Evolutionary conservation across 2,329 filamentous ascomycete species (phyloP), one percentile per base, ranked within the genome.

Genomic region (Venturiaceae sp.): DNA sequence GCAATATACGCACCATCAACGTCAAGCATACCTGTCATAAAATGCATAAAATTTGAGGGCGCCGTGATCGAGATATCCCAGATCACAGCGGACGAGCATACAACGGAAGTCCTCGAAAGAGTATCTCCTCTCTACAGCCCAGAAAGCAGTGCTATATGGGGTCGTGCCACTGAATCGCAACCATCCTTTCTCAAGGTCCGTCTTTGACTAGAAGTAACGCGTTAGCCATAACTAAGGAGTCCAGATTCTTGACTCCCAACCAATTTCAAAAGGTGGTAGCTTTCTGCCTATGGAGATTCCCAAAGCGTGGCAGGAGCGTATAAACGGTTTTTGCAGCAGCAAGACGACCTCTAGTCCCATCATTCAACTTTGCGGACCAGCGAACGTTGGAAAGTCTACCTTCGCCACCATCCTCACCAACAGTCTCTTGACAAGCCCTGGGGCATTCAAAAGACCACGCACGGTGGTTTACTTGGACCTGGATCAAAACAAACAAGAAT

Each of bases 11-110:
- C 54, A 11, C 21, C 36, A 13, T 21, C 21, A 32, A 56, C 36
- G 5, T 39, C 26, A 21, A 32, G 30, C 30, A 26, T 56, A 46
- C 54, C 54, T 56, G 54, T 44, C 11, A 32, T 56, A 16, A 56
- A 56, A 46, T 56, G 54, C 37, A 56, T 56, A n/a, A 41, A 32
- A 32, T 56, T 34, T 6, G 37, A 32, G n/a, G 54, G 54, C n/a
- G 54, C 54, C n/a, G 36, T 39, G 16, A 56, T 56, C 16, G 36
- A 56, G 16, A 19, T 56, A 21, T 28, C 28, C 23, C 23, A 23
- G 28, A 32, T 46, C 19, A 46, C 19, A 21, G 28, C 36, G n/a
- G 39, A 36, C 23, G 34, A 56, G 54, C 36, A 56, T 6, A 56
- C 36, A 11, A 13, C 26, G 26, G 30, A 41, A 14, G 28, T 32